A percentile compares a stretch with the other conserved stretches of the same genome.
phyloP scores from a whole-genome alignment of 176 grass and related monocot genomes.

The Musa acuminata region DNA sequence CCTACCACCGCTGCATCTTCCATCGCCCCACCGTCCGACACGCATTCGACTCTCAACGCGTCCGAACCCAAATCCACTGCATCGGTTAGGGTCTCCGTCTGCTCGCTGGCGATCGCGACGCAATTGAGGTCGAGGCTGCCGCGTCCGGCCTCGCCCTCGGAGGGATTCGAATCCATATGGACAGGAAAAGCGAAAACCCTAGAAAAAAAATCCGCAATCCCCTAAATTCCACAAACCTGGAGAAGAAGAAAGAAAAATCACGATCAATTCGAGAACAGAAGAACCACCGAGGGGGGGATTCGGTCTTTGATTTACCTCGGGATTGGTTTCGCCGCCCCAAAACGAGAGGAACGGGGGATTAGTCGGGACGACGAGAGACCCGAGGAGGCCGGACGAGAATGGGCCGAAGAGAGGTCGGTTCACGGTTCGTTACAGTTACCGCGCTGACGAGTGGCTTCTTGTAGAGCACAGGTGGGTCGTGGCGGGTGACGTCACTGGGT shows the following conservation, averaged over 20 bases:
- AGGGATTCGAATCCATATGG: slow-evolving; percentile 2
- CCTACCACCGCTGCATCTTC: not conserved
- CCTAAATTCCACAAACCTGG: not conserved
- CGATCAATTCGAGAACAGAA: not conserved
- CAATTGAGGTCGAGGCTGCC: slow-evolving; percentile 16
- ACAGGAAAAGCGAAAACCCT: not conserved
- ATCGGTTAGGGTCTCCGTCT: not conserved
- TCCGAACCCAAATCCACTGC: not conserved
- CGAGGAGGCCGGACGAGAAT: too few species aligned
- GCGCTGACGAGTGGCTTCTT: too few species aligned
- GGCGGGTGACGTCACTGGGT: too few species aligned
- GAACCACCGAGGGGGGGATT: not conserved
- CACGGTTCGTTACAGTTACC: too few species aligned
- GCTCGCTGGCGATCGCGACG: not conserved
- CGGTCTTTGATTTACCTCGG: too few species aligned
- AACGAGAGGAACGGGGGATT: too few species aligned
- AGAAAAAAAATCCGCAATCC: not conserved
- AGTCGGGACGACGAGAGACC: too few species aligned
- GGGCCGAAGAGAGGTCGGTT: too few species aligned
- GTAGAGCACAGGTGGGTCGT: too few species aligned
- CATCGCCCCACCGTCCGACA: not conserved
- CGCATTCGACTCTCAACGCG: not conserved
- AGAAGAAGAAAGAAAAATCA: not conserved
- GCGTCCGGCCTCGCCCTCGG: not conserved
- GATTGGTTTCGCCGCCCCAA: too few species aligned